A percentile compares a stretch with the other conserved stretches of the same genome.
Evolutionary conservation across 257 asterid genomes (phyloP).

Genomic region (Lithospermum erythrorhizon): DNA sequence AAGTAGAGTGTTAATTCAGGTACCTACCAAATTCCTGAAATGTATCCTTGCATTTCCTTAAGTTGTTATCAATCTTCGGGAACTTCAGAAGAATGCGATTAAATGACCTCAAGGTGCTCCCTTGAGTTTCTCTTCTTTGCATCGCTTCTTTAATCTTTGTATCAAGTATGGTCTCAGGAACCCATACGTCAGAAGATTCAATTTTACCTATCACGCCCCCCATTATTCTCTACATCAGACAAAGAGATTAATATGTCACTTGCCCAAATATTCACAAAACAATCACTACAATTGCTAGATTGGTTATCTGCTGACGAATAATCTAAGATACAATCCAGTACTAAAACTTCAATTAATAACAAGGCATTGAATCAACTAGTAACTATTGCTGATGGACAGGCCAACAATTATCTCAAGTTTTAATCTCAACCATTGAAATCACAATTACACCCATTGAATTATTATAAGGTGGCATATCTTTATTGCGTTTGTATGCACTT

Average conservation of each 20-base stretch:
- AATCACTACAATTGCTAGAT: background rate
- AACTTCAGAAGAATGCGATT: constrained; percentile 66
- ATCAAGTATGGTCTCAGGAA: constrained; percentile 69
- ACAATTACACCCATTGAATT: no score
- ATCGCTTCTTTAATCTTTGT: constrained; percentile 54
- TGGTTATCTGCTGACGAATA: background rate
- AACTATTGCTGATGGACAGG: no score
- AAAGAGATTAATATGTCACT: background rate
- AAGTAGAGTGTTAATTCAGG: background rate
- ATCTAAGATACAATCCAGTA: background rate
- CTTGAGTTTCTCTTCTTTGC: constrained; percentile 53
- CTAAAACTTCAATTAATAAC: no score
- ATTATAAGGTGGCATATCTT: no score
- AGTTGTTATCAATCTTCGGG: constrained; percentile 73
- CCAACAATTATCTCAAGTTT: no score
- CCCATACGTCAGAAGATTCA: constrained; percentile 35
- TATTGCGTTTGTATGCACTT: no score
- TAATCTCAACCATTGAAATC: no score
- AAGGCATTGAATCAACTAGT: no score
- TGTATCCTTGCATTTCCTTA: constrained; percentile 56
- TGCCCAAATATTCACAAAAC: background rate
- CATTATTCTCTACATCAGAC: constrained; percentile 31
- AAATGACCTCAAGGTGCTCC: constrained; percentile 57
- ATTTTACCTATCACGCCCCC: constrained; percentile 53
- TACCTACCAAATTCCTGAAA: constrained; percentile 62